phyloP scores from a whole-genome alignment of 2,329 filamentous ascomycete species.

The Penicillium brasilianum region DNA sequence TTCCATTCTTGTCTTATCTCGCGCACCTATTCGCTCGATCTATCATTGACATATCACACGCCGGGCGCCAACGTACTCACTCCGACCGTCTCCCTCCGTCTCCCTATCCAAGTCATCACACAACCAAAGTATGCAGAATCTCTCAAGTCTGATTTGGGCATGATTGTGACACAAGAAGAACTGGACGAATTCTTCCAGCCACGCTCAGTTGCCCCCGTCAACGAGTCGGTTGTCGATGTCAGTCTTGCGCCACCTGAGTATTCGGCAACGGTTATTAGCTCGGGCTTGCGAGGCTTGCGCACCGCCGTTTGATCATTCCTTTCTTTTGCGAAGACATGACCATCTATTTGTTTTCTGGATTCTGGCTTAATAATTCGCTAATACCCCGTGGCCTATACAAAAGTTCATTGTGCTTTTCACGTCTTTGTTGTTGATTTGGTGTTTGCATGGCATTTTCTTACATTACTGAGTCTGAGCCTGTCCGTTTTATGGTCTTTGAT shows the following conservation, averaged over 20 bases:
- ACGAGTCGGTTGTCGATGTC: slow-evolving; percentile 18
- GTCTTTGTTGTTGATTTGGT: neutral
- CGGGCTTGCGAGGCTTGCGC: neutral
- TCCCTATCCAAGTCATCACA: slow-evolving; percentile 51
- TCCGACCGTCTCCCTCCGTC: slow-evolving; percentile 46
- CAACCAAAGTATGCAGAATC: slow-evolving; percentile 20
- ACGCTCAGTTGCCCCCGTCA: slow-evolving; percentile 30
- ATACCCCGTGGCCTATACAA: slow-evolving; percentile 1
- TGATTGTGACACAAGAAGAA: slow-evolving; percentile 34
- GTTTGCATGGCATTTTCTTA: neutral
- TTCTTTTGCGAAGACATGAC: too few relatives aligned
- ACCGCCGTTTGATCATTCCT: neutral
- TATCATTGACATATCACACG: slow-evolving; percentile 62
- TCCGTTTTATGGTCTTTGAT: neutral
- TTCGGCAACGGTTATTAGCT: slow-evolving; percentile 14
- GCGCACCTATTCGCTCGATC: slow-evolving; percentile 66
- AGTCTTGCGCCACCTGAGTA: slow-evolving; percentile 26
- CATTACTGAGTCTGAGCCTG: neutral
- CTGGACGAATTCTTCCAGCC: slow-evolving; percentile 38
- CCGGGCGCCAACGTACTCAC: slow-evolving; percentile 50
- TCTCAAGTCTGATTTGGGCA: slow-evolving; percentile 15
- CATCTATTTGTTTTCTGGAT: neutral
- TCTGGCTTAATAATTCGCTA: neutral
- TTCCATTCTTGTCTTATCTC: slow-evolving; percentile 72
- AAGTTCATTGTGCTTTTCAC: neutral